Base-by-base conservation (phyloP, 2,329 filamentous ascomycete genomes). In the Ophiobolus disseminans region DNA sequence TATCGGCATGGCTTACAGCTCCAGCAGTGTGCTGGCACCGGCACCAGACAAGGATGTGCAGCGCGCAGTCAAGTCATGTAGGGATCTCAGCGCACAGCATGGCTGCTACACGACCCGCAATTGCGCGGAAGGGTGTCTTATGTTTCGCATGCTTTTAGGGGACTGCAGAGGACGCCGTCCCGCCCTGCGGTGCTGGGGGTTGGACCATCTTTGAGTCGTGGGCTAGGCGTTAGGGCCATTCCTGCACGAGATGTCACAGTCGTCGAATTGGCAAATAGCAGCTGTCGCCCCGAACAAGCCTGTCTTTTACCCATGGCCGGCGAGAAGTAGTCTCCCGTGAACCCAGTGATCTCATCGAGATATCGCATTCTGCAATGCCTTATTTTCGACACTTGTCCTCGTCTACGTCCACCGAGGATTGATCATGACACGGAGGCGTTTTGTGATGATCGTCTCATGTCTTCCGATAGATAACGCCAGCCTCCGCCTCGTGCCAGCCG, bases 21-120 rank as follows among this genome's bases (percentile, higher is more conserved):
- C 30, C 9, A 14, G 44, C 48, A 48, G 48, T 60, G 54, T 52
- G 57, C 46, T 59, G 57, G 57, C 56, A 57, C 40, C 16, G n/a
- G 45, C 50, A 51, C 41, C 55, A 46, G 49, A 51, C 55, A 60
- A 55, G 57, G 57, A 56, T 58, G 43, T n/a, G n/a, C n/a, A n/a
- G n/a, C 48, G 38, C 48, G 57, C 47, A 17, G 36, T 34, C 37
- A 42, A 36, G 48, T 54, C 52, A 49, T 53, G 43, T 46, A 43
- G 37, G 48, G 40, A 28, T 45, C 40, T 35, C 54, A 53, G 49
- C 56, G 55, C 53, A 53, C 52, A 53, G 55, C 60, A 62, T 60
- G 54, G n/a, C 52, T 57, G 57, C 55, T 55, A 42, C 21, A 40
- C 37, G 53, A 39, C 57, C 55, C 55, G 57, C 55, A 45, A 45